A percentile compares a stretch with the other conserved stretches of the same genome.
Evolutionary conservation across 495 filamentous ascomycete species (phyloP).

Genomic region (Sporormia fimetaria): DNA sequence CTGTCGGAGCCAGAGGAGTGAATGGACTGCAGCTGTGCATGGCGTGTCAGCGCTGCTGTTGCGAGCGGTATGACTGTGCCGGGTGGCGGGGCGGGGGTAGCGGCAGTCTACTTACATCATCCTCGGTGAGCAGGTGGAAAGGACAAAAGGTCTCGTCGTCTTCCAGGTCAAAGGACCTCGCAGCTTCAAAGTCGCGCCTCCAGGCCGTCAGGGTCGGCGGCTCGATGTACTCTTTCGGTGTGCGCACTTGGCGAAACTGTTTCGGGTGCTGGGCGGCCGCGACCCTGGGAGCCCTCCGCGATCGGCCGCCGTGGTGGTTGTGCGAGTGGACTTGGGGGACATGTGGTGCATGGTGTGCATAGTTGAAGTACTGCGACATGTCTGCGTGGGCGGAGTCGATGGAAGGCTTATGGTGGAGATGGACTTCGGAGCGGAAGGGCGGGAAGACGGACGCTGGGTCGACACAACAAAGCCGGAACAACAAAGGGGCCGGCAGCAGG

Average conservation of each 20-base stretch:
- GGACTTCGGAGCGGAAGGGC: constrained; percentile 3
- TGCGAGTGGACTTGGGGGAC: constrained; percentile 40
- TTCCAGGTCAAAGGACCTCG: constrained; percentile 89
- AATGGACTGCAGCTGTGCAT: constrained; percentile 65
- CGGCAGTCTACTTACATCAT: constrained; percentile 62
- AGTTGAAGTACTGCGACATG: constrained; percentile 41
- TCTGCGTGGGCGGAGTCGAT: constrained; percentile 1
- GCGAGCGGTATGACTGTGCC: not conserved
- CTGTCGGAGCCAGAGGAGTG: constrained; percentile 84
- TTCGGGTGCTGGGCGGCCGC: constrained; percentile 73
- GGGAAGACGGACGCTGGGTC: constrained; percentile 12
- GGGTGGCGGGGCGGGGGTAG: constrained; percentile 5
- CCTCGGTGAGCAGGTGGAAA: constrained; percentile 74
- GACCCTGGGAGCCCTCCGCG: constrained; percentile 75
- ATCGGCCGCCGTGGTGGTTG: constrained; percentile 73
- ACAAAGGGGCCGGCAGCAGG: constrained; percentile 25
- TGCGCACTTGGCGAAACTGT: constrained; percentile 70
- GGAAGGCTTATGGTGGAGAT: constrained; percentile 5
- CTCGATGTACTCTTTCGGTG: constrained; percentile 73
- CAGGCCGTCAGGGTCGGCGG: constrained; percentile 60
- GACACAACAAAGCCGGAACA: constrained; percentile 31
- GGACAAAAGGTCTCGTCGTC: constrained; percentile 97
- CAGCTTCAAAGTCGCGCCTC: constrained; percentile 78
- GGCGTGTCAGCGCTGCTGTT: constrained; percentile 14
- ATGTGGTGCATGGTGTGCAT: constrained; percentile 49